Base-by-base conservation (phyloP, 2,329 filamentous ascomycete species). In the Helotiales sp. region DNA sequence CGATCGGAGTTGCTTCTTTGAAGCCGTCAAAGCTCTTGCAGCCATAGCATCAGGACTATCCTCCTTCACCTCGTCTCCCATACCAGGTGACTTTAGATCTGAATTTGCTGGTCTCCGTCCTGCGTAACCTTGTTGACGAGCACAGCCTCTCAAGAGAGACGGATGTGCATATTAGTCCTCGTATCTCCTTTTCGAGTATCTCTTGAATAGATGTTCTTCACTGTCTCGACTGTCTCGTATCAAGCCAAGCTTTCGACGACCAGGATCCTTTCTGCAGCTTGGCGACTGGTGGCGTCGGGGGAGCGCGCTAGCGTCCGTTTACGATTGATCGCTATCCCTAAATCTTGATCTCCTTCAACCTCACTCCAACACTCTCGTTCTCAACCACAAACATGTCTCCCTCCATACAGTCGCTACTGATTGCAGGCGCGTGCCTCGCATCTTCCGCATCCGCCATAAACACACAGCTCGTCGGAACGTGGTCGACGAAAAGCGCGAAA, bases 1-100 rank as follows among this genome's bases (percentile, higher is more conserved):
- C 61, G 79, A 79, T 57, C 93, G 83, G 60, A 96, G 78, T 66
- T 90, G 87, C 70, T 88, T 87, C 76, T 96, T 96, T 44, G 89
- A 86, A 57, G 81, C 78, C 63, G 80, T 80, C 55, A 92, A 74
- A 46, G 52, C 34, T 17, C 54, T 52, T 50, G 67, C 62, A 47
- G 64, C 60, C 64, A 68, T 68, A 8, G 40, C 57, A 52, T 15
- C 33, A 30, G 46, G 9, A 17, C 1, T 17, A 9, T 10, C 47
- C 22, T 24, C 31, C 17, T 12, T 9, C 19, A 5, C 22, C 22
- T 36, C 42, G 30, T 29, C n/a, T 13, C 33, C 38, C 51, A 53
- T 53, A 22, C 33, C 51, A 44, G 7, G 46, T 31, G 46, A 31
- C 29, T 29, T 31, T 8, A 19, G 24, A 47, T 17, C 15, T 2